phyloP scores from a whole-genome alignment of 2,329 filamentous ascomycete species.

The Aspergillus floridensis region DNA sequence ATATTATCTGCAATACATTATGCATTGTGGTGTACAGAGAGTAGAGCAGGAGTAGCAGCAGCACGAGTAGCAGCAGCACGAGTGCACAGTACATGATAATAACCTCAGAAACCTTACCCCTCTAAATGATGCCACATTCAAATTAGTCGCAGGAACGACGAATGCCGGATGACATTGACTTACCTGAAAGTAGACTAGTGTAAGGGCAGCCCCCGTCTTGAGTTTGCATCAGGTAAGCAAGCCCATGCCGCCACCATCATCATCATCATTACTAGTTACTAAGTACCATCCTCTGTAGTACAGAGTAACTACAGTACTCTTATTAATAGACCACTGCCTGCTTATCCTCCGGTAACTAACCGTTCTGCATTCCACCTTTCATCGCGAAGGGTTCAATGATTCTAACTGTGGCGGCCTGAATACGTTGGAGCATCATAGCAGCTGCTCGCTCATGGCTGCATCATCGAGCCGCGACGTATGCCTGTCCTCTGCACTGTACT shows the following conservation, averaged over 20 bases:
- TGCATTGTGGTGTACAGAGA: too few relatives aligned
- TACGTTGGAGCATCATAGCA: background rate
- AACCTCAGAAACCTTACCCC: background rate
- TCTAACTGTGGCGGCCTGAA: background rate
- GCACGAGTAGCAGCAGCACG: background rate
- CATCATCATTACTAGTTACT: background rate
- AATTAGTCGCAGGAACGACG: background rate
- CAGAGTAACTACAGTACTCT: background rate
- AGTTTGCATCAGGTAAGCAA: background rate
- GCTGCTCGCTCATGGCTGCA: background rate
- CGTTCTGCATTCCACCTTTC: background rate
- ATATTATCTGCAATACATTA: too few relatives aligned
- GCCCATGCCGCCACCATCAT: background rate
- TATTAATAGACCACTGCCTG: background rate
- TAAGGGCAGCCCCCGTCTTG: conserved; percentile 2
- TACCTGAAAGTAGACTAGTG: conserved; percentile 1
- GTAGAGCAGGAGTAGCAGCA: too few relatives aligned
- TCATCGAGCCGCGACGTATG: background rate
- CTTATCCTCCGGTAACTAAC: background rate
- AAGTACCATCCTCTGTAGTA: background rate
- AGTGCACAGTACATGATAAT: background rate
- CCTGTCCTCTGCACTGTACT: too few relatives aligned
- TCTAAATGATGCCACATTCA: conserved; percentile 1
- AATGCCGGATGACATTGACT: conserved; percentile 5
- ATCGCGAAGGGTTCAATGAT: background rate